A percentile compares a stretch with the other conserved stretches of the same genome.
phyloP scores from a whole-genome alignment of 129 eudicot species.

The Flaveria brownii region DNA sequence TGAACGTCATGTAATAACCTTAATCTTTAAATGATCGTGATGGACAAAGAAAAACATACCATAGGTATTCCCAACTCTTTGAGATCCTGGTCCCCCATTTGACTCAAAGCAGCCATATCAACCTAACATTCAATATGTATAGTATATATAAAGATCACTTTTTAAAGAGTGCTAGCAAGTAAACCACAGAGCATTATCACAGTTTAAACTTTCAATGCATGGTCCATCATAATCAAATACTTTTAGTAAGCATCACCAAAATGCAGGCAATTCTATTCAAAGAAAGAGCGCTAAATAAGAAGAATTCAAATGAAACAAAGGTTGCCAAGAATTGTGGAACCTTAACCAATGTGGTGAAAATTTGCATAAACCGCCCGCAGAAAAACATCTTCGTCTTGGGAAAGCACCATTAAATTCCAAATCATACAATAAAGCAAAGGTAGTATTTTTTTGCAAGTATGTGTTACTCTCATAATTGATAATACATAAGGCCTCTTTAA shows the following conservation, averaged over 20 bases:
- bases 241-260: neutral
- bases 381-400: neutral
- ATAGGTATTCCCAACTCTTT: constrained; percentile 94
- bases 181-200: neutral
- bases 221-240: neutral
- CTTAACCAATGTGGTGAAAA: too few relatives aligned
- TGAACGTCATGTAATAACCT: neutral
- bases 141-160: neutral
- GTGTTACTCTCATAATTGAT: neutral
- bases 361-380: neutral
- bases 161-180: constrained; percentile 3
- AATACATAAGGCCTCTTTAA: constrained; percentile 7
- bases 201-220: neutral
- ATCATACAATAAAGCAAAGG: neutral
- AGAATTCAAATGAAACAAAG: neutral
- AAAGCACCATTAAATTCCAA: constrained; percentile 5
- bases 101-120: constrained; percentile 87
- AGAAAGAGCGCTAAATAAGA: neutral
- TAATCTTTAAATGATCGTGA: neutral
- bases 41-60: constrained; percentile 48
- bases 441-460: constrained; percentile 1
- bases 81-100: constrained; percentile 84
- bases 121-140: constrained; percentile 45
- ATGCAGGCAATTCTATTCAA: neutral
- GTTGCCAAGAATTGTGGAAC: constrained; percentile 10